Percentiles rank a stretch among this genome's conserved stretches.
Evolutionary conservation across 2,329 filamentous ascomycete genomes (phyloP).

Genomic region (Colletotrichum sojae): DNA sequence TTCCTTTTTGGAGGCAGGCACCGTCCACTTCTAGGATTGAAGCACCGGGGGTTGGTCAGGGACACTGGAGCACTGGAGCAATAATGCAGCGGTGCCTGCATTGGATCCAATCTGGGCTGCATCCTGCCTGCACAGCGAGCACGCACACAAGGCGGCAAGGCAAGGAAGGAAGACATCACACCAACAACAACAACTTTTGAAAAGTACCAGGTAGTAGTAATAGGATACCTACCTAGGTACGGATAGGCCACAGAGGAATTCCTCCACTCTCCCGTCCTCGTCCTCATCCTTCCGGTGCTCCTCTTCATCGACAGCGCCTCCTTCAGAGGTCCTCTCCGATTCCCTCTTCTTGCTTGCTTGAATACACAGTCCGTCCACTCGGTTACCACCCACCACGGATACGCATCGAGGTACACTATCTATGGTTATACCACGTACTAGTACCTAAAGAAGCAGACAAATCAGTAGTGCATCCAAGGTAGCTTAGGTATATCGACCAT

Average conservation of each 20-base stretch:
- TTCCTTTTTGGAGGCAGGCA: conserved; percentile 26
- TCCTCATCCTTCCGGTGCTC: no score
- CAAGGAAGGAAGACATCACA: background rate
- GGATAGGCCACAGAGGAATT: conserved; percentile 10
- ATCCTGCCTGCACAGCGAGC: background rate
- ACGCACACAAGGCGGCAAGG: conserved; percentile 6
- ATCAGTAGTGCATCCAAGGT: no score
- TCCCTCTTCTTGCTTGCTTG: background rate
- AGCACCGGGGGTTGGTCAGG: background rate
- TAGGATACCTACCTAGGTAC: background rate
- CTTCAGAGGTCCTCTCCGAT: conserved; percentile 5
- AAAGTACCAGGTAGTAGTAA: no score
- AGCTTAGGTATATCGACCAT: background rate
- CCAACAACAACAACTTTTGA: background rate
- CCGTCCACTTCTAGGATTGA: conserved; percentile 10
- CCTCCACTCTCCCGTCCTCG: conserved; percentile 23
- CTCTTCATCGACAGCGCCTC: no score
- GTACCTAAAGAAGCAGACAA: no score
- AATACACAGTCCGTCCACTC: background rate
- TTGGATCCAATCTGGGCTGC: background rate
- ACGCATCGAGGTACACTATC: no score
- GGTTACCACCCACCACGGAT: no score
- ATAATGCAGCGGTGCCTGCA: conserved; percentile 9
- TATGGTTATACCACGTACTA: no score
- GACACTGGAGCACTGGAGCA: background rate